Conservation (phyloP, 2,329 filamentous ascomycete species). For the Trichoderma sp. region DNA sequence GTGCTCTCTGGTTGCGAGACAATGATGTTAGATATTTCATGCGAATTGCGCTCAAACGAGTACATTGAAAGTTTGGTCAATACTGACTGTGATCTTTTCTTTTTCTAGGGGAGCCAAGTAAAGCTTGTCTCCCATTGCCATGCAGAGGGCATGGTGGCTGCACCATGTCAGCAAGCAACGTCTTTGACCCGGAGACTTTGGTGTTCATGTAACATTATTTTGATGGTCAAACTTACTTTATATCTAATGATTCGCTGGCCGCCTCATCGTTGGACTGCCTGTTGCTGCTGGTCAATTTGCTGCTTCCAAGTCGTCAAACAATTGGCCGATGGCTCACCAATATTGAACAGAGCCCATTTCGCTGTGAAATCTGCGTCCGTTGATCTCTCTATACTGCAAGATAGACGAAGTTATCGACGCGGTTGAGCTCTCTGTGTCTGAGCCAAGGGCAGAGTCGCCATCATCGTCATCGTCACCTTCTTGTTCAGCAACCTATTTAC, state of each 20-base stretch:
- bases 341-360: conserved; percentile 23
- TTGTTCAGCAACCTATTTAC: conserved; percentile 11
- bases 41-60: background rate
- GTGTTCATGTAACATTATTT: background rate
- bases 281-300: background rate
- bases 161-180: background rate
- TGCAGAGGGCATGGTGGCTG: conserved; percentile 36
- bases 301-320: background rate
- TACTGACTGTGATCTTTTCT: conserved; percentile 22
- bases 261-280: conserved; percentile 34
- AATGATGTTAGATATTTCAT: background rate
- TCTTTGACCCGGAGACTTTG: background rate
- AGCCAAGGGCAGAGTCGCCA: conserved; percentile 35
- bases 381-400: conserved; percentile 40
- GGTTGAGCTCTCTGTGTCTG: conserved; percentile 36
- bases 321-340: conserved; percentile 2
- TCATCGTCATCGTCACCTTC: conserved; percentile 31
- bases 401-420: conserved; percentile 42
- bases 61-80: background rate
- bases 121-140: conserved; percentile 35
- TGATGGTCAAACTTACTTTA: conserved; percentile 23
- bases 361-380: conserved; percentile 40
- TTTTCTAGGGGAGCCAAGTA: conserved; percentile 33
- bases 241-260: conserved; percentile 32
- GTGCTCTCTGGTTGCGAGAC: conserved; percentile 32